A percentile compares a stretch with the other conserved stretches of the same genome.
These are phyloP conservation scores for Podila epigama DNA, from an alignment of 192 early-diverging fungal species.

Conservation along the genomic window DNA sequence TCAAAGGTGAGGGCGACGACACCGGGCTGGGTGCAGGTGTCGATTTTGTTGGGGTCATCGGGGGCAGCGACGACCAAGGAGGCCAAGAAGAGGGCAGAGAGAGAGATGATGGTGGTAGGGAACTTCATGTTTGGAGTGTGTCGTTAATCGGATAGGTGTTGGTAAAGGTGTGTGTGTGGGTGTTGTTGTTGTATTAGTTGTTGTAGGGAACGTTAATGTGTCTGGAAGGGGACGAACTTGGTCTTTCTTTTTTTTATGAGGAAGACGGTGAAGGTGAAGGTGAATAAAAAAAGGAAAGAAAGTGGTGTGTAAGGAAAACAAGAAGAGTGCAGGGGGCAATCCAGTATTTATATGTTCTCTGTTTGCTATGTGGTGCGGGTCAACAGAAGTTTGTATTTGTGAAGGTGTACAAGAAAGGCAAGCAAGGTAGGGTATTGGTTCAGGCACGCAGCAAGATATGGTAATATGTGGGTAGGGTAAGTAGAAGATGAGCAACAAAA, in stretches of 20 bases:
- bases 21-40: constrained; percentile 38
- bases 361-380: neutral
- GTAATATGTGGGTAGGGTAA: too few species aligned
- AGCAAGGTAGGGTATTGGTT: neutral
- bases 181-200: neutral
- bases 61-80: constrained; percentile 25
- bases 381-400: neutral
- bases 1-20: constrained; percentile 59
- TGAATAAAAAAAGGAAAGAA: neutral
- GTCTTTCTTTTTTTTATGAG: neutral
- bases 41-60: constrained; percentile 34
- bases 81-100: constrained; percentile 31
- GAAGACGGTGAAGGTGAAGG: neutral
- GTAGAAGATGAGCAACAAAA: too few species aligned
- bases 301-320: neutral
- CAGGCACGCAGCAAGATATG: too few species aligned
- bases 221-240: constrained; percentile 1
- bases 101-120: constrained; percentile 19
- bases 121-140: constrained; percentile 46
- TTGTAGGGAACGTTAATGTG: neutral
- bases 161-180: neutral
- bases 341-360: constrained; percentile 15
- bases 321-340: neutral
- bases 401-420: neutral
- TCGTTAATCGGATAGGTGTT: neutral